phyloP scores from a whole-genome alignment of 1,139 yeast species.

The Pichia sp. region DNA sequence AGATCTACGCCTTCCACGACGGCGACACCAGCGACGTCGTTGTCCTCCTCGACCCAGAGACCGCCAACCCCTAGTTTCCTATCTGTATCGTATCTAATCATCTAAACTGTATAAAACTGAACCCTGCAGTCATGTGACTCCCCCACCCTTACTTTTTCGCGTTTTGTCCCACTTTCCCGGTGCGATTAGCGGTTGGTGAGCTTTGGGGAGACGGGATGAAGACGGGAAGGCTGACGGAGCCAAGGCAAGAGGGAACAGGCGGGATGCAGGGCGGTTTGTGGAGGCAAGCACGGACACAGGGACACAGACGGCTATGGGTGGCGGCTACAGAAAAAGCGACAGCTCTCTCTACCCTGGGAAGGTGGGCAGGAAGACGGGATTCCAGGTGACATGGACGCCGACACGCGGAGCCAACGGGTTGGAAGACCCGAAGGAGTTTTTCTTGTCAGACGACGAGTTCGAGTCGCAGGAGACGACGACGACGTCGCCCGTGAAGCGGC shows the following conservation, averaged over 20 bases:
- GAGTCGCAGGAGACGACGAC: conserved; percentile 20
- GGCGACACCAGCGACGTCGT: conserved; percentile 39
- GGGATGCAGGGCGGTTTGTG: too few species aligned
- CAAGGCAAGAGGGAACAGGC: not conserved
- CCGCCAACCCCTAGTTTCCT: not conserved
- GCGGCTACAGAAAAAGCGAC: conserved; percentile 21
- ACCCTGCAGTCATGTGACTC: not conserved
- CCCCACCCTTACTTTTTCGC: not conserved
- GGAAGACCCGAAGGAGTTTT: conserved; percentile 79
- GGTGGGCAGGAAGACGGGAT: conserved; percentile 30
- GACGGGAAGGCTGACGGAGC: not conserved
- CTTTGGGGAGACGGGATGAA: not conserved
- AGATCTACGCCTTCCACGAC: conserved; percentile 71
- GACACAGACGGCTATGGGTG: not conserved
- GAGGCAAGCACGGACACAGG: not conserved
- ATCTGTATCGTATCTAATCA: not conserved
- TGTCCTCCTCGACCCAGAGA: conserved; percentile 7
- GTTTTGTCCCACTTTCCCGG: not conserved
- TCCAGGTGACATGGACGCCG: conserved; percentile 38
- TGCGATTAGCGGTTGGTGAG: not conserved
- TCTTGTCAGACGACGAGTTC: conserved; percentile 41
- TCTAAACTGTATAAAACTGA: not conserved
- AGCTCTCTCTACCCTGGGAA: conserved; percentile 27
- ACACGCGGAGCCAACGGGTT: conserved; percentile 63
- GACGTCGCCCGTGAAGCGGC: conserved; percentile 22